A percentile compares a stretch with the other conserved stretches of the same genome.
Evolutionary conservation across 2,329 filamentous ascomycete genomes (phyloP).

Genomic region (Epichloe sibirici): DNA sequence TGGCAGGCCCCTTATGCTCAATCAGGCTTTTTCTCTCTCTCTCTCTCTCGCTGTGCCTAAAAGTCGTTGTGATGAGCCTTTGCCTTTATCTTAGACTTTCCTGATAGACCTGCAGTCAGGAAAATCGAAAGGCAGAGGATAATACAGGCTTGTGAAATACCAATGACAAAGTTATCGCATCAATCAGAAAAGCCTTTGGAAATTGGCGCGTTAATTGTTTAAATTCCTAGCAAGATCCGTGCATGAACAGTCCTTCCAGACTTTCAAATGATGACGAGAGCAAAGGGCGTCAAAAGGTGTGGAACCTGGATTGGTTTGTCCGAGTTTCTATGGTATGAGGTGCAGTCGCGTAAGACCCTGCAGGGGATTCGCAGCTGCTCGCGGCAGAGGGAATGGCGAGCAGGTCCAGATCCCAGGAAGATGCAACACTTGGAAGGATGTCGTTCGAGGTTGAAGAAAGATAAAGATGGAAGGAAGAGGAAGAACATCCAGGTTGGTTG

Average conservation of each 20-base stretch:
- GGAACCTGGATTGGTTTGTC: background rate
- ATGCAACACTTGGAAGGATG: background rate
- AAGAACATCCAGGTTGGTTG: background rate
- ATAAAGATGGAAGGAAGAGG: background rate
- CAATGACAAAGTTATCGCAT: background rate
- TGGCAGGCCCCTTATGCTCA: background rate
- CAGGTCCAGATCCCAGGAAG: background rate
- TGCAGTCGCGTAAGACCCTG: background rate
- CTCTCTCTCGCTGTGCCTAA: background rate
- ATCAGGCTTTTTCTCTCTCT: background rate
- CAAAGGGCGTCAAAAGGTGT: background rate
- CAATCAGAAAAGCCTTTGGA: background rate
- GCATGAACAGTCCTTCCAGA: background rate
- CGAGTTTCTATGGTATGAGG: background rate
- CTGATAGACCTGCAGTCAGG: conserved; percentile 1
- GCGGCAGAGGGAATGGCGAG: background rate
- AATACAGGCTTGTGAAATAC: background rate
- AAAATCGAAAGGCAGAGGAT: background rate
- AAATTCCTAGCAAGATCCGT: background rate
- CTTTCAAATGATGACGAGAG: background rate
- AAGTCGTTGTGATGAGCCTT: background rate
- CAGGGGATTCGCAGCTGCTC: background rate
- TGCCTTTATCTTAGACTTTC: background rate
- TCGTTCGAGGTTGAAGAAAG: background rate
- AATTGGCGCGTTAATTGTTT: background rate